Percentiles rank a stretch among this genome's conserved stretches.
phyloP scores from a whole-genome alignment of 2,329 filamentous ascomycete genomes.

The Nothophaeocryptopus gaeumannii region DNA sequence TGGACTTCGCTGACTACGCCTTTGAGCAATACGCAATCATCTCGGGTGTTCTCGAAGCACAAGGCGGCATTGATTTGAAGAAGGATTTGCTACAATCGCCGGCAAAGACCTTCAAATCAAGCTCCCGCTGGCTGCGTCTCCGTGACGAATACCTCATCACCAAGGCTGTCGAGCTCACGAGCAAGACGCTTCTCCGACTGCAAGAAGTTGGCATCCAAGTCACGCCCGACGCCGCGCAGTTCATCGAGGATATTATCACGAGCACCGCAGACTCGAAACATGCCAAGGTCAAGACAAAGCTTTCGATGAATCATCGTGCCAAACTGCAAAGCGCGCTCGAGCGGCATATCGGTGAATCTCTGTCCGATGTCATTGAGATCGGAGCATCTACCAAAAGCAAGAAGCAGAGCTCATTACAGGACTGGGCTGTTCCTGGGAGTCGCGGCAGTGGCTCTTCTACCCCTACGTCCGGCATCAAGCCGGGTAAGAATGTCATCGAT shows the following conservation, averaged over 20 bases:
- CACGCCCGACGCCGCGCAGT: constrained; percentile 60
- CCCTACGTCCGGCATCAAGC: constrained; percentile 20
- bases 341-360: constrained; percentile 43
- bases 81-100: too few relatives aligned
- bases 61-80: constrained; percentile 36
- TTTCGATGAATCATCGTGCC: constrained; percentile 78
- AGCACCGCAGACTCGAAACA: constrained; percentile 16
- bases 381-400: constrained; percentile 30
- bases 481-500: constrained; percentile 34
- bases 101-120: constrained; percentile 39
- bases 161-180: constrained; percentile 76
- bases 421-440: constrained; percentile 38
- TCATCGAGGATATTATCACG: constrained; percentile 65
- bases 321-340: constrained; percentile 68
- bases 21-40: constrained; percentile 84
- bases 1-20: constrained; percentile 84
- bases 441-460: constrained; percentile 22
- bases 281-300: constrained; percentile 68
- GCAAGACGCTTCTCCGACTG: constrained; percentile 80
- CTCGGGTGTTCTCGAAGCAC: constrained; percentile 60
- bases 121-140: constrained; percentile 69
- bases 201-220: constrained; percentile 68
- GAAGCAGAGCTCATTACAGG: constrained; percentile 42
- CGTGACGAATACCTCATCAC: constrained; percentile 82
- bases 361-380: constrained; percentile 21